Base-by-base conservation (phyloP, 2,329 filamentous ascomycete species). In the Dactylellina drechsleri region DNA sequence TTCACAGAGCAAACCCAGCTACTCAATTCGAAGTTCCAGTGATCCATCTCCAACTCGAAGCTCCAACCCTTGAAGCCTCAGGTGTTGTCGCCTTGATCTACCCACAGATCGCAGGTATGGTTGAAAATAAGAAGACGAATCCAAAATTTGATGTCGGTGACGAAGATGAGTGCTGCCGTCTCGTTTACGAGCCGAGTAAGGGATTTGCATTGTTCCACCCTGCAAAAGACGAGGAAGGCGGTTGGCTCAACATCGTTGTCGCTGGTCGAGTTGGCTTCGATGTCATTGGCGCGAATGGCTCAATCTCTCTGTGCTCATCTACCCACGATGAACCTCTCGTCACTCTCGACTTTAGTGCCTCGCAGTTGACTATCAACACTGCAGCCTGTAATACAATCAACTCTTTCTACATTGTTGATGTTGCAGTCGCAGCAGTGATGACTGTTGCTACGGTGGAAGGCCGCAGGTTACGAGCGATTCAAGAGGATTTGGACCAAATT, bases 381-480 rank as follows among this genome's bases (percentile, higher is more conserved):
- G 20, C 68, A 3, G 79, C 79, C 1, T 78, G 77, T 15, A 73
- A 67, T 12, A 77, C 75, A 10, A 79, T 80, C 23, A 76, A 77
- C 10, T 79, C 77, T n/a, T 77, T 79, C 45, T 78, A 79, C 62
- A 80, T 79, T 36, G 75, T 80, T 53, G 79, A 80, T 54, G 78
- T 79, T 3, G 78, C 77, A n/a, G 79, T 79, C 16, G 78, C 77
- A 2, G 78, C 79, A 0, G 68, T 80, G 1, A 60, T 80, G 10
- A 78, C 78, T 43, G 77, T 80, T 26, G 79, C 78, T 10, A 77
- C 77, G 1, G 77, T 80, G 10, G 79, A 80, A 58, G 78, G 79
- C 4, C 73, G 78, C 23, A 67, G 78, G 8, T 60, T 76, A 3
- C 65, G 78, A 28, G 72, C 66, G 15, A 76, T 76, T 41, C 72